Conservation (phyloP, 371 early-diverging fungal genomes). For the Mucor plumbeus region DNA sequence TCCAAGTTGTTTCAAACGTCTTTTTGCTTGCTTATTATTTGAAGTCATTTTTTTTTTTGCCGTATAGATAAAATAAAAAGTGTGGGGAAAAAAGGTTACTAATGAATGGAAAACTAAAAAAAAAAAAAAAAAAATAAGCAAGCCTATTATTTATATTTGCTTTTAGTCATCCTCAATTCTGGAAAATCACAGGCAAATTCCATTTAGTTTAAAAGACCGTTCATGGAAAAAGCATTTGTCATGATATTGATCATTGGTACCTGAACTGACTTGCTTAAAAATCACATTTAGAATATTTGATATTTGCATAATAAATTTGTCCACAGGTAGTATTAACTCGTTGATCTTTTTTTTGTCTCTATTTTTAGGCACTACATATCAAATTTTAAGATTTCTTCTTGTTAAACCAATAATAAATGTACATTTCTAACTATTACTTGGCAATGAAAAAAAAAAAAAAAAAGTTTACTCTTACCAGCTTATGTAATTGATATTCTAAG, state of each 20-base stretch:
- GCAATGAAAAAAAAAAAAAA: too few species aligned
- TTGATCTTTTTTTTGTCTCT: too few species aligned
- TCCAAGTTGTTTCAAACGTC: slow-evolving; percentile 52
- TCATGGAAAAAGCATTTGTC: slow-evolving; percentile 7
- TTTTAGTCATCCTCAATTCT: slow-evolving; percentile 9
- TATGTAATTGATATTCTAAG: too few species aligned
- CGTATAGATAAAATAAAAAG: background rate
- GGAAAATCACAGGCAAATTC: slow-evolving; percentile 5
- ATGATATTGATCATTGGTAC: background rate
- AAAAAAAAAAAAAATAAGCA: background rate
- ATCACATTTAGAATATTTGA: too few species aligned
- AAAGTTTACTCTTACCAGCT: too few species aligned
- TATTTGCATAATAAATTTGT: too few species aligned
- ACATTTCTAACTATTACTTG: too few species aligned
- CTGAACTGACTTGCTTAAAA: too few species aligned
- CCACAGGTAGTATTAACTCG: too few species aligned
- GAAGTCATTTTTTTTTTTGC: slow-evolving; percentile 3
- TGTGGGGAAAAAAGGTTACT: background rate
- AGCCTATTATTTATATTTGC: background rate
- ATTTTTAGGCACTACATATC: too few species aligned
- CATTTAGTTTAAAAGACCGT: background rate
- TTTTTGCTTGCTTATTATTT: slow-evolving; percentile 46
- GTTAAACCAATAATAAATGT: too few species aligned
- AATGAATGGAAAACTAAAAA: background rate
- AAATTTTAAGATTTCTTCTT: too few species aligned